phyloP scores from a whole-genome alignment of 2,329 filamentous ascomycete species.

The Sporothrix pseudoabietina region DNA sequence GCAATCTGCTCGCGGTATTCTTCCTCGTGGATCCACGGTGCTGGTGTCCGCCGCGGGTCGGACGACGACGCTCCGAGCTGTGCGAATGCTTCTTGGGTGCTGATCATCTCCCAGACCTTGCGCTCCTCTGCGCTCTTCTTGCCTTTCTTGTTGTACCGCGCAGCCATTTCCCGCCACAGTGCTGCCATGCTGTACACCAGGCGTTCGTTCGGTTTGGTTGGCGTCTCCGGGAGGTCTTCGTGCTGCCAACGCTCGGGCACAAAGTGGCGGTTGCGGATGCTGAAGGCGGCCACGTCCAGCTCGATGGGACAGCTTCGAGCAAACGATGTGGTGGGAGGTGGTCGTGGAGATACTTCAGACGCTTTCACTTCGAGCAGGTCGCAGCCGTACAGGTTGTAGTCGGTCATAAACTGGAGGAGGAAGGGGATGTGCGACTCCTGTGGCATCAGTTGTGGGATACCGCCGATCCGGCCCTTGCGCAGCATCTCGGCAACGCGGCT shows the following conservation, averaged over 20 bases:
- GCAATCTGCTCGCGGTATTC: constrained; percentile 71
- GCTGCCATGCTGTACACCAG: constrained; percentile 91
- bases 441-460: constrained; percentile 88
- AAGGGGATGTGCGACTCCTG: constrained; percentile 95
- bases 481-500: constrained; percentile 85
- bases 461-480: constrained; percentile 67
- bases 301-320: constrained; percentile 70
- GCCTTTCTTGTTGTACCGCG: constrained; percentile 64
- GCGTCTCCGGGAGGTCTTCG: constrained; percentile 80
- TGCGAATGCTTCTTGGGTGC: constrained; percentile 78
- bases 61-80: constrained; percentile 88
- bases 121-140: constrained; percentile 73
- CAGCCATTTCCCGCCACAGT: constrained; percentile 61
- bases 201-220: constrained; percentile 69
- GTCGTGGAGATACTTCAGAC: constrained; percentile 69
- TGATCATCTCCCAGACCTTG: constrained; percentile 64
- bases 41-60: constrained; percentile 68
- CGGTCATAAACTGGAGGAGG: constrained; percentile 94
- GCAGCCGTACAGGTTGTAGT: constrained; percentile 97
- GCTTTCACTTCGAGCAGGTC: constrained; percentile 70
- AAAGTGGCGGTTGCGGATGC: constrained; percentile 81
- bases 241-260: constrained; percentile 78
- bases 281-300: constrained; percentile 83
- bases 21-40: constrained; percentile 90
- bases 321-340: constrained; percentile 63